A percentile compares a stretch with the other conserved stretches of the same genome.
phyloP scores from a whole-genome alignment of 208 protist species.

The Trypanosoma cruzi region DNA sequence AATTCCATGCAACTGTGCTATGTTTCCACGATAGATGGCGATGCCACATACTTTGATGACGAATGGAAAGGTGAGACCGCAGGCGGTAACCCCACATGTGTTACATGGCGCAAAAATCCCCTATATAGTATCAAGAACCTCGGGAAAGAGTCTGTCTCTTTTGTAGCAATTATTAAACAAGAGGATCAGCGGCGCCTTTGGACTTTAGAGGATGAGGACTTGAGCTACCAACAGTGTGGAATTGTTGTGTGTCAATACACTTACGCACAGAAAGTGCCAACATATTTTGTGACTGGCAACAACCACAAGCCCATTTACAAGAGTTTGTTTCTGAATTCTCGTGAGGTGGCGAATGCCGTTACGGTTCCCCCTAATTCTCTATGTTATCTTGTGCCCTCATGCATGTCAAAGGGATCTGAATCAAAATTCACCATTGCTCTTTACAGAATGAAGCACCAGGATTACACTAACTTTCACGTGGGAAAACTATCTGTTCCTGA shows the following conservation, averaged over 20 bases:
- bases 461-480: slow-evolving; percentile 17
- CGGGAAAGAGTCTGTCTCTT: slow-evolving; percentile 25
- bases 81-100: slow-evolving; percentile 67
- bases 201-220: no score
- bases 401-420: slow-evolving; percentile 31
- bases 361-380: slow-evolving; percentile 33
- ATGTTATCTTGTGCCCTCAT: slow-evolving; percentile 42
- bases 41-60: slow-evolving; percentile 64
- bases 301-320: slow-evolving; percentile 36
- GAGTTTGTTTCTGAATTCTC: slow-evolving; percentile 38
- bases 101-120: slow-evolving; percentile 77
- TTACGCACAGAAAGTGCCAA: slow-evolving; percentile 23
- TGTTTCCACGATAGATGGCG: slow-evolving; percentile 34
- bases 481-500: slow-evolving; percentile 27
- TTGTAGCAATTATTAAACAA: slow-evolving; percentile 38
- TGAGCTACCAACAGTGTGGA: slow-evolving; percentile 19
- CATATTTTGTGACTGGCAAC: slow-evolving; percentile 39
- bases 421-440: slow-evolving; percentile 31
- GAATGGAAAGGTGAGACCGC: slow-evolving; percentile 70
- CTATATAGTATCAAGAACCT: slow-evolving; percentile 61
- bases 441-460: slow-evolving; percentile 22
- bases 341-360: slow-evolving; percentile 30
- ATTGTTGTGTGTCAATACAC: slow-evolving; percentile 25
- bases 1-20: slow-evolving; percentile 47
- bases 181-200: slow-evolving; percentile 31